A percentile compares a stretch with the other conserved stretches of the same genome.
These are phyloP conservation scores for Plectranthus barbatus DNA, from an alignment of 257 asterid genomes.

Conservation along the genomic window DNA sequence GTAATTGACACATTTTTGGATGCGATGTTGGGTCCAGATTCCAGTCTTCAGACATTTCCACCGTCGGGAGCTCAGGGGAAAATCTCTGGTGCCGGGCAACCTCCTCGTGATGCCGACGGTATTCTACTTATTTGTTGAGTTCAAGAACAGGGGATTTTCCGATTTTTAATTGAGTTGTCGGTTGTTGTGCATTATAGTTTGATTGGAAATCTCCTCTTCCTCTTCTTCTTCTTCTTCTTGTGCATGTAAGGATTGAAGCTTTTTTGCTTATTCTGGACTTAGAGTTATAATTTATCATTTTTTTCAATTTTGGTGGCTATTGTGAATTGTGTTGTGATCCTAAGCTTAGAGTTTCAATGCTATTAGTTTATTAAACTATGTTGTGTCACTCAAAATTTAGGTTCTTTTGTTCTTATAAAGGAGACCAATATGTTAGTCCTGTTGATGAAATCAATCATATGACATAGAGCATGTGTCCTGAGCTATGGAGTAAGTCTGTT, in stretches of 20 bases:
- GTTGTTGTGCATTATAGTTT: background rate
- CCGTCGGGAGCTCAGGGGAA: constrained; percentile 78
- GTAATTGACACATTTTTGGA: background rate
- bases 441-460: background rate
- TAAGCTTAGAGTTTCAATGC: background rate
- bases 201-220: background rate
- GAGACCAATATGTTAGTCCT: background rate
- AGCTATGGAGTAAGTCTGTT: too few species aligned
- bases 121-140: constrained; percentile 10
- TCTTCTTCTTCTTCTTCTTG: background rate
- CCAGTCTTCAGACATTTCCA: constrained; percentile 94
- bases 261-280: background rate
- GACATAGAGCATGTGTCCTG: background rate
- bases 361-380: background rate
- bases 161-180: constrained; percentile 5
- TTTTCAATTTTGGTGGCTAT: background rate
- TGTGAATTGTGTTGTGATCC: background rate
- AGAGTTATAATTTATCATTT: background rate
- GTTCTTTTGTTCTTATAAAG: background rate
- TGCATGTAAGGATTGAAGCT: background rate
- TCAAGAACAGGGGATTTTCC: background rate
- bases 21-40: constrained; percentile 40
- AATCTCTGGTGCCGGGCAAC: constrained; percentile 69
- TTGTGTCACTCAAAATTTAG: background rate
- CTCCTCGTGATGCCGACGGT: constrained; percentile 99